A percentile compares a stretch with the other conserved stretches of the same genome.
phyloP scores from a whole-genome alignment of 805 yeast genomes.

The Saccharomyces eubayanus region DNA sequence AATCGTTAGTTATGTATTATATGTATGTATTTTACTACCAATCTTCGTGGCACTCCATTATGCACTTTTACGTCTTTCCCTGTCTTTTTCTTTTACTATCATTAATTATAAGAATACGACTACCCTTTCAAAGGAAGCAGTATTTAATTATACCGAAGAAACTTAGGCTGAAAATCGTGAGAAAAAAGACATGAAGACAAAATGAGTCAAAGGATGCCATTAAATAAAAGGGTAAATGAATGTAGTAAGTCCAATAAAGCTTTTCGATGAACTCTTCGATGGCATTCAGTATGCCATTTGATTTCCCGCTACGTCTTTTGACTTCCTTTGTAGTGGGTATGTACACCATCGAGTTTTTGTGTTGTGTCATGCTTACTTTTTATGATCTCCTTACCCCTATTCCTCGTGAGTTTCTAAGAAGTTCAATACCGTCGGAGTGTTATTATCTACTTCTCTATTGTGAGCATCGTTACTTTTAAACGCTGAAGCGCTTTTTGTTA shows the following conservation, averaged over 20 bases:
- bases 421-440: not conserved
- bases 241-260: conserved; percentile 38
- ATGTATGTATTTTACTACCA: not conserved
- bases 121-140: conserved; percentile 14
- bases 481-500: not conserved
- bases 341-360: not conserved
- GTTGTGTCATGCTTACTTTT: not conserved
- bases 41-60: not conserved
- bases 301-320: conserved; percentile 5
- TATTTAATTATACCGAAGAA: conserved; percentile 33
- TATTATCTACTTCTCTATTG: not conserved
- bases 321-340: conserved; percentile 7
- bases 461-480: not conserved
- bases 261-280: conserved; percentile 26
- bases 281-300: conserved; percentile 15
- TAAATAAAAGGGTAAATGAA: conserved; percentile 38
- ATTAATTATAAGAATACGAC: not conserved
- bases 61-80: not conserved
- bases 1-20: not conserved
- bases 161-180: conserved; percentile 32
- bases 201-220: conserved; percentile 38
- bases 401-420: not conserved
- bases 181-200: conserved; percentile 33
- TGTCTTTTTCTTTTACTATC: not conserved
- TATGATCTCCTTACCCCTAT: not conserved